phyloP scores from a whole-genome alignment of 345 rosid species.

The Nephelium lappaceum region DNA sequence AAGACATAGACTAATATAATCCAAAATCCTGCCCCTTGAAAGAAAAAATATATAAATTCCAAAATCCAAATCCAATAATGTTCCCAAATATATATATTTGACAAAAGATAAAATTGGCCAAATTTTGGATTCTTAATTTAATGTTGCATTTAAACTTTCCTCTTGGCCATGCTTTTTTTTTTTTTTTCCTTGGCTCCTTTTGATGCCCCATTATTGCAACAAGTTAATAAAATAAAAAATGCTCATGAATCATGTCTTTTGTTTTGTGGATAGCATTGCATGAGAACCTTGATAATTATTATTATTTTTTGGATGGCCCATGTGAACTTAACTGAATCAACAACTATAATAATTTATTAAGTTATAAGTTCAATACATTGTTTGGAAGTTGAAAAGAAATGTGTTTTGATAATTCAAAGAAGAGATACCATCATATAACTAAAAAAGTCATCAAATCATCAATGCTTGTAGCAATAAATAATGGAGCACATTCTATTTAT shows the following conservation, averaged over 20 bases:
- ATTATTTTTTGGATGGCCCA: not conserved
- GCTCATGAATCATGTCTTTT: not conserved
- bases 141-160: not conserved
- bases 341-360: too few species aligned
- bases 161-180: not conserved
- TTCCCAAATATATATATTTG: not conserved
- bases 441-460: too few species aligned
- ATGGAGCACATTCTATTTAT: too few species aligned
- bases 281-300: not conserved
- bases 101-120: not conserved
- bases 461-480: too few species aligned
- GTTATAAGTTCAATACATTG: too few species aligned
- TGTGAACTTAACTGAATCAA: slow-evolving; percentile 11
- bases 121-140: not conserved
- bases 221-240: not conserved
- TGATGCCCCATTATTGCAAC: slow-evolving; percentile 3
- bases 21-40: not conserved
- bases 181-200: too few species aligned
- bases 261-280: not conserved
- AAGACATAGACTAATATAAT: not conserved
- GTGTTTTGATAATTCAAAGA: too few species aligned
- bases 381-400: too few species aligned
- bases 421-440: too few species aligned
- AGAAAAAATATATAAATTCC: slow-evolving; percentile 1
- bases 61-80: slow-evolving; percentile 8